Conservation (phyloP, 202 grass and related monocot species). For the Dendrocalamus latiflorus region DNA sequence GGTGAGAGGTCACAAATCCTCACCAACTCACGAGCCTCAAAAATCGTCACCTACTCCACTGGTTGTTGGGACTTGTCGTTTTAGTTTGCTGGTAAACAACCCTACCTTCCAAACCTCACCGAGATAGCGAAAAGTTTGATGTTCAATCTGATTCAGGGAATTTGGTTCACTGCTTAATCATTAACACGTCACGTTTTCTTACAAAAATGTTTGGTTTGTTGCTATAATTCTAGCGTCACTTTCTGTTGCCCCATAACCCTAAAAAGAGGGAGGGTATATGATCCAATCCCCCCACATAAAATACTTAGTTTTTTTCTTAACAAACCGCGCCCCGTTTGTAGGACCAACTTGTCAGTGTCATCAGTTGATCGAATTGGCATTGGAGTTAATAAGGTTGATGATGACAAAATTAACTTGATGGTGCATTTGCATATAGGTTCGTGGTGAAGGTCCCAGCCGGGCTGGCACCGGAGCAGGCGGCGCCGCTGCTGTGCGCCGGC, state of each 20-base stretch:
- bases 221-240: too few species aligned
- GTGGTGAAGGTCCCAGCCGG: constrained; percentile 68
- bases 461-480: constrained; percentile 71
- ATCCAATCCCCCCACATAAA: background rate
- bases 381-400: too few species aligned
- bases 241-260: too few species aligned
- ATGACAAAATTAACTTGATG: background rate
- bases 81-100: background rate
- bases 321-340: too few species aligned
- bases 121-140: background rate
- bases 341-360: too few species aligned
- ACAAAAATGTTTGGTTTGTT: too few species aligned
- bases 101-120: background rate
- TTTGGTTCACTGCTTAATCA: background rate
- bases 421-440: constrained; percentile 40
- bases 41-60: constrained; percentile 14
- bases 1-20: background rate
- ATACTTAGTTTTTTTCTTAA: background rate
- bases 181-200: background rate
- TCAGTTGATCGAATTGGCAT: too few species aligned
- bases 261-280: too few species aligned
- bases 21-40: background rate
- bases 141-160: background rate
- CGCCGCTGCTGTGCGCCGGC: too few species aligned
- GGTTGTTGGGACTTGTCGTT: constrained; percentile 19